Evolutionary conservation across 202 grass and related monocot species (phyloP), one percentile per base, ranked within the genome.

Genomic region (Eragrostis tef): DNA sequence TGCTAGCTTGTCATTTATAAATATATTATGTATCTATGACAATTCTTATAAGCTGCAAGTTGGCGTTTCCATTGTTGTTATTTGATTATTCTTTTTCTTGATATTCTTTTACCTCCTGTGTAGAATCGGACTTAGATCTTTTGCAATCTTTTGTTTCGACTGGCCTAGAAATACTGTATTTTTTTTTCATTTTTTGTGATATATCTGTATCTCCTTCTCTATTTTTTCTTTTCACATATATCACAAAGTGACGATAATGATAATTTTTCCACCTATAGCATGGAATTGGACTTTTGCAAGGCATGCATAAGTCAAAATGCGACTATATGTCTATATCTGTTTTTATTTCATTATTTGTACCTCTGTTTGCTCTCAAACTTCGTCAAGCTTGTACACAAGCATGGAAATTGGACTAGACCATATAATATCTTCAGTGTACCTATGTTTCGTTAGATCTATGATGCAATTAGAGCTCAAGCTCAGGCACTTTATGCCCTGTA

Each of bases 1-100:
- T 86, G 74, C 74, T 90, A 95, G 74, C 89, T 77, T 87, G 75
- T 91, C 71, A 74, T 92, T 71, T 91, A 88, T 77, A 86, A 81
- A 89, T 94, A 77, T 79, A 84, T 84, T 77, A 65, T 89, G 81
- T 84, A 87, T 91, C 83, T 85, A 78, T 67, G 86, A 66, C 82
- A 63, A 88, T 97, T 87, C 86, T 74, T 92, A 73, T 87, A 86
- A 86, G 88, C 88, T 75, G 74, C 34, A 75, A 86, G 79, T 74
- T 75, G 69, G 83, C 53, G 63, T 83, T 67, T 83, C 74, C 74
- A 69, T 58, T 82, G 67, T 64, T 61, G 41, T 67, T 63, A 68
- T 86, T 83, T 83, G 74, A 83, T 90, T 64, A 70, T 90, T 83
- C 70, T 81, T 86, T 81, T 63, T 66, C 73, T 62, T 89, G 63